These are phyloP conservation scores for Diversispora eburnea DNA, from an alignment of 192 early-diverging fungal genomes.

Conservation along the genomic window DNA sequence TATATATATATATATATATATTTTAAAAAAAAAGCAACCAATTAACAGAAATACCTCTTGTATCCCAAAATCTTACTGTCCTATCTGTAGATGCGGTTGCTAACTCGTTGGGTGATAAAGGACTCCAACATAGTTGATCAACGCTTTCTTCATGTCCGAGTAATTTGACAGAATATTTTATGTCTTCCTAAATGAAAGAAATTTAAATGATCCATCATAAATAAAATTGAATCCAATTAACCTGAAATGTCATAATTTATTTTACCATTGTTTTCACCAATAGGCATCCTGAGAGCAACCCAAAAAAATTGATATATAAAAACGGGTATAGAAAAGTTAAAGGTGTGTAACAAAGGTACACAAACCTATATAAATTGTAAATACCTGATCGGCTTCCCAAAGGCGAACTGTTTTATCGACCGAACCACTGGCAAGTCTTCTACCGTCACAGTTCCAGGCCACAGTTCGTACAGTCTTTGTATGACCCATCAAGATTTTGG, in stretches of 20 bases:
- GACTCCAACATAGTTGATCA: constrained; percentile 78
- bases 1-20: neutral
- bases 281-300: no score
- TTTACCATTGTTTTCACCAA: neutral
- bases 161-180: constrained; percentile 58
- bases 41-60: constrained; percentile 50
- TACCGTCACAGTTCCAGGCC: constrained; percentile 70
- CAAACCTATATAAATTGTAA: neutral
- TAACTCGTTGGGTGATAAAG: constrained; percentile 62
- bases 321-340: neutral
- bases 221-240: neutral
- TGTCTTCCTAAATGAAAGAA: constrained; percentile 42
- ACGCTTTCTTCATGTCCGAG: constrained; percentile 76
- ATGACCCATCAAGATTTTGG: constrained; percentile 17
- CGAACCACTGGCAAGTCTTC: constrained; percentile 66
- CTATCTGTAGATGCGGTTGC: constrained; percentile 76
- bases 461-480: constrained; percentile 59
- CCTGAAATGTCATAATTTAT: neutral
- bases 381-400: constrained; percentile 46
- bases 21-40: no score
- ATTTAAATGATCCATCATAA: neutral
- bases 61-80: constrained; percentile 79
- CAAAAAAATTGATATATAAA: neutral
- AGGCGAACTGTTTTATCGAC: constrained; percentile 71
- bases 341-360: no score